Percentiles rank a stretch among this genome's conserved stretches.
phyloP scores from a whole-genome alignment of 129 eudicot genomes.

The Tagetes erecta region DNA sequence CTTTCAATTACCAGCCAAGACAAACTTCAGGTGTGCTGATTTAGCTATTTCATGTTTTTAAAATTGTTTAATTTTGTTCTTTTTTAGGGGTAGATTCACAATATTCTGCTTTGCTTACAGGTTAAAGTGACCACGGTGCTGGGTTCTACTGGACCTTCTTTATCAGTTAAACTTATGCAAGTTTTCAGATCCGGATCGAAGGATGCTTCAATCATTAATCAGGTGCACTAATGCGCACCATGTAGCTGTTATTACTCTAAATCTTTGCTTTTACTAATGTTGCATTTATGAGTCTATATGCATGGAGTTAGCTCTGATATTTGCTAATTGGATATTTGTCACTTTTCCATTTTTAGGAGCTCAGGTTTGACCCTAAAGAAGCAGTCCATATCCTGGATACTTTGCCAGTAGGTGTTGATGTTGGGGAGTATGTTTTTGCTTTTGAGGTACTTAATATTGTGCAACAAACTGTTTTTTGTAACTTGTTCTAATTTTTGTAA shows the following conservation, averaged over 20 bases:
- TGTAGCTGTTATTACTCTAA: not conserved
- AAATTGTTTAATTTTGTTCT: not conserved
- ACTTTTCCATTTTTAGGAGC: conserved; percentile 52
- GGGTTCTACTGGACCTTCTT: not conserved
- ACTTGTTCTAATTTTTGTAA: not conserved
- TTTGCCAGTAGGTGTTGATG: conserved; percentile 68
- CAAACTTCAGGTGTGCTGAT: conserved; percentile 60
- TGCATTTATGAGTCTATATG: not conserved
- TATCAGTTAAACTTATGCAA: not conserved
- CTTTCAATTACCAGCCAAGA: conserved; percentile 62
- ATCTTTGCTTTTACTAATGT: not conserved
- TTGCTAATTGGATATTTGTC: not conserved
- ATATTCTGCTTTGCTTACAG: not conserved
- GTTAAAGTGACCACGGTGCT: conserved; percentile 5
- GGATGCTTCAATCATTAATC: not conserved
- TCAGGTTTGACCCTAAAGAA: conserved; percentile 55
- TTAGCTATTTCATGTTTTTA: conserved; percentile 1
- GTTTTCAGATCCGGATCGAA: not conserved
- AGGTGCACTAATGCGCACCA: not conserved
- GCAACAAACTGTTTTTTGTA: not conserved
- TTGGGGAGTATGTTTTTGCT: conserved; percentile 67
- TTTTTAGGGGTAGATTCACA: not conserved
- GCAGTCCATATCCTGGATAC: conserved; percentile 63
- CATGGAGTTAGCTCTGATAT: not conserved
- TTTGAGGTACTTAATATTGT: conserved; percentile 57